A percentile compares a stretch with the other conserved stretches of the same genome.
phyloP scores from a whole-genome alignment of 495 filamentous ascomycete species.

The Hypoxylon intermedium region DNA sequence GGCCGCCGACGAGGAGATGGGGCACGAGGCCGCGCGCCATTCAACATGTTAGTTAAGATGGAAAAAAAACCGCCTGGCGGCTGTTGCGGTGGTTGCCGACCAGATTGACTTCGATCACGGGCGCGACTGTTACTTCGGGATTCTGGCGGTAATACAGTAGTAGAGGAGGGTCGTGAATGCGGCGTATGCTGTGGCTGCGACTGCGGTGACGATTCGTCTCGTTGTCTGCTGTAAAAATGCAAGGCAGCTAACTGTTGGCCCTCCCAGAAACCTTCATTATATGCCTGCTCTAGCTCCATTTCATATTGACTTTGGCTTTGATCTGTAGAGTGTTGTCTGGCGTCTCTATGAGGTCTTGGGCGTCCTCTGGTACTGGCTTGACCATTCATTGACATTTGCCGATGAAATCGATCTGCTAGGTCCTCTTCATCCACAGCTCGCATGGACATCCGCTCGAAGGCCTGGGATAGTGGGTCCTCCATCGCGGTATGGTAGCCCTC shows the following conservation, averaged over 20 bases:
- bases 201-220: too few relatives aligned
- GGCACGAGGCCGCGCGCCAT: too few relatives aligned
- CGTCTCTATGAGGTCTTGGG: not conserved
- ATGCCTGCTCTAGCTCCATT: not conserved
- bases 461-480: too few relatives aligned
- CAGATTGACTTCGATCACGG: too few relatives aligned
- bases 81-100: too few relatives aligned
- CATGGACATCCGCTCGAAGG: not conserved
- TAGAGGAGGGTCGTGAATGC: too few relatives aligned
- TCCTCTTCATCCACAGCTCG: not conserved
- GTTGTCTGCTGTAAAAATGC: not conserved
- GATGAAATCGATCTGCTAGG: not conserved
- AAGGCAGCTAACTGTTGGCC: not conserved
- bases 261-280: not conserved
- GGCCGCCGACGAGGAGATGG: too few relatives aligned
- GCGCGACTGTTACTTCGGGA: too few relatives aligned
- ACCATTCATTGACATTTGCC: not conserved
- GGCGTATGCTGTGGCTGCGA: too few relatives aligned
- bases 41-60: too few relatives aligned
- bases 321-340: not conserved
- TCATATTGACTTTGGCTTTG: not conserved
- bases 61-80: too few relatives aligned
- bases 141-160: too few relatives aligned
- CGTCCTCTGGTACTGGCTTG: not conserved
- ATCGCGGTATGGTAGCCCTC: not conserved